Evolutionary conservation across 2,329 filamentous ascomycete species (phyloP), one percentile per base, ranked within the genome.

Genomic region (Chaetothyriales sp.): DNA sequence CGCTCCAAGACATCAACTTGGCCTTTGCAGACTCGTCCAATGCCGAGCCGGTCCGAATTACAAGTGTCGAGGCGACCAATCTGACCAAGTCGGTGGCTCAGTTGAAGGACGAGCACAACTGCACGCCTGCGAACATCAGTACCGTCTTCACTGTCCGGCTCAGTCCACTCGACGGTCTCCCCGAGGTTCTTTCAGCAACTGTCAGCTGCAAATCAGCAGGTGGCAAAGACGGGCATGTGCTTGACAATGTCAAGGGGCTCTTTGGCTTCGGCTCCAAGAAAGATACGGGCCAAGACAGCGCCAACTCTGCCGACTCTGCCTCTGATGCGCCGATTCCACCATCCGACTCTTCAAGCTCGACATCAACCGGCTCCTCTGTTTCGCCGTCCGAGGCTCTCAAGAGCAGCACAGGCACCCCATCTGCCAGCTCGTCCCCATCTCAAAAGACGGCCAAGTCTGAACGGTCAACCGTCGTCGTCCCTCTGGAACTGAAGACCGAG

Each of bases 241-340:
- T 95, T 47, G 90, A 95, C 63, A 89, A 88, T 44, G 87, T 97
- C 59, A 98, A 98, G 76, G 94, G 89, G 58, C 79, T 95, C 56
- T 94, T 98, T 64, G 92, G 92, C 5, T 89, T 97, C 65, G 92
- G 90, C 22, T 86, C 86, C 63, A 88, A 87, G 70, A 94, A 94
- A 70, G 85, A 85, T 57, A 60, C 59, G 29, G 77, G 79, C 54
- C 85, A 83, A 47, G 77, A 77, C 19, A 79, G 76, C 44, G 64
- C 69, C 1, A 73, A 76, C 50, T 73, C 61, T 28, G 62, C 66
- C 5, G 63, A 67, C 13, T 58, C 62, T 18, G 63, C 63, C 3
- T 48, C 51, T 15, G 40, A 48, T 18, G 59, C 55, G 18, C 58
- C 58, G 2, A 37, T 58, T n/a, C 56, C 58, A 43, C 54, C 54